Percentiles rank a stretch among this genome's conserved stretches.
phyloP scores from a whole-genome alignment of 352 stramenopile species.

The Pythium rishiriense region DNA sequence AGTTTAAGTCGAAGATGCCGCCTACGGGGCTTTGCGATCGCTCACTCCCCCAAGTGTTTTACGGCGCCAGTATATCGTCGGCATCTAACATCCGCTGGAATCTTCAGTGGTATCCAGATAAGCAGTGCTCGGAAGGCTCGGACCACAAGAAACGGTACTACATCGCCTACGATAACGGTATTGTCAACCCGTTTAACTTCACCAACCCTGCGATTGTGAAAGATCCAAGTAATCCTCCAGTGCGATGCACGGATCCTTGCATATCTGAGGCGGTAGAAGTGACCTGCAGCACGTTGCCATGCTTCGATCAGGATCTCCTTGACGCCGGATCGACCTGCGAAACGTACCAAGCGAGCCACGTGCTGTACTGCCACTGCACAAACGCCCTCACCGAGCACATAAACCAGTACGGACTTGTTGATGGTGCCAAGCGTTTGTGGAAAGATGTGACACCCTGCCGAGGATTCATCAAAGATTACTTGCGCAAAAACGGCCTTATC shows the following conservation, averaged over 20 bases:
- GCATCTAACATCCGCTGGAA: slow-evolving; percentile 36
- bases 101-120: slow-evolving; percentile 56
- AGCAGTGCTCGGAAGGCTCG: slow-evolving; percentile 35
- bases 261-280: slow-evolving; percentile 51
- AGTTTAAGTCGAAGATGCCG: slow-evolving; percentile 71
- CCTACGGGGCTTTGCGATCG: slow-evolving; percentile 56
- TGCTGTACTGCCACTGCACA: slow-evolving; percentile 78
- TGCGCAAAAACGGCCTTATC: slow-evolving; percentile 71
- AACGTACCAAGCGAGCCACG: slow-evolving; percentile 59
- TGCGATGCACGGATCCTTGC: slow-evolving; percentile 57
- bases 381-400: slow-evolving; percentile 51
- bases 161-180: slow-evolving; percentile 67
- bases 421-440: slow-evolving; percentile 61
- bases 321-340: slow-evolving; percentile 47
- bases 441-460: slow-evolving; percentile 50
- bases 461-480: slow-evolving; percentile 66
- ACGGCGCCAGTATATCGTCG: slow-evolving; percentile 40
- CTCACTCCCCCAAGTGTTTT: slow-evolving; percentile 60
- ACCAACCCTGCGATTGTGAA: slow-evolving; percentile 16
- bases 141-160: slow-evolving; percentile 42
- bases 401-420: slow-evolving; percentile 41
- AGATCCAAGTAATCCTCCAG: slow-evolving; percentile 9
- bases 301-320: slow-evolving; percentile 48
- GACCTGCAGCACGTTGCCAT: slow-evolving; percentile 64
- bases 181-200: slow-evolving; percentile 43